phyloP scores from a whole-genome alignment of 2,329 filamentous ascomycete species.

The Neonectria neomacrospora region DNA sequence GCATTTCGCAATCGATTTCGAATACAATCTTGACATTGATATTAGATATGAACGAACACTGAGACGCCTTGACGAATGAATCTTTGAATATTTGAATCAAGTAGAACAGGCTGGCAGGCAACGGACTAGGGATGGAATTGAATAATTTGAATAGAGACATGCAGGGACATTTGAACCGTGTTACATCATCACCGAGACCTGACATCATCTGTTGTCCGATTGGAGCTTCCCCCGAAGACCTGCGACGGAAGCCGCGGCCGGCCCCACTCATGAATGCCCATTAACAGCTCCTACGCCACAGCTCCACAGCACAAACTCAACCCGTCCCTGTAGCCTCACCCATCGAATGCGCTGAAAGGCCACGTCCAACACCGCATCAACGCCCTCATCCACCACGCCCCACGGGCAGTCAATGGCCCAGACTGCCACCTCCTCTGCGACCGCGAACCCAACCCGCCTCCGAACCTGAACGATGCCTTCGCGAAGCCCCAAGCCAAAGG shows the following conservation, averaged over 20 bases:
- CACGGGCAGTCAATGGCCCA: conserved; percentile 44
- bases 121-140: conserved; percentile 1
- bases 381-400: conserved; percentile 24
- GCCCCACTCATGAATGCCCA: conserved; percentile 7
- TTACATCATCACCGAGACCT: background rate
- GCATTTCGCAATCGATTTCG: conserved; percentile 24
- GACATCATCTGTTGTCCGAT: conserved; percentile 9
- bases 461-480: conserved; percentile 44
- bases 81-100: conserved; percentile 5
- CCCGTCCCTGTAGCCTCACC: conserved; percentile 19
- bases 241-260: conserved; percentile 20
- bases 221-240: conserved; percentile 4
- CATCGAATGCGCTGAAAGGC: conserved; percentile 33
- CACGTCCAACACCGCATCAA: conserved; percentile 29
- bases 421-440: conserved; percentile 29
- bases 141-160: conserved; percentile 10
- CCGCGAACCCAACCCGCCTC: conserved; percentile 22
- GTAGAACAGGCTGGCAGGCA: conserved; percentile 23
- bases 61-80: conserved; percentile 42
- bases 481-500: conserved; percentile 42
- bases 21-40: conserved; percentile 35
- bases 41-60: conserved; percentile 42
- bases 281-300: conserved; percentile 2
- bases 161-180: too few relatives aligned
- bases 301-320: conserved; percentile 42